Evolutionary conservation across 2,329 filamentous ascomycete species (phyloP), one percentile per base, ranked within the genome.

Genomic region (Coniochaeta hoffmannii): DNA sequence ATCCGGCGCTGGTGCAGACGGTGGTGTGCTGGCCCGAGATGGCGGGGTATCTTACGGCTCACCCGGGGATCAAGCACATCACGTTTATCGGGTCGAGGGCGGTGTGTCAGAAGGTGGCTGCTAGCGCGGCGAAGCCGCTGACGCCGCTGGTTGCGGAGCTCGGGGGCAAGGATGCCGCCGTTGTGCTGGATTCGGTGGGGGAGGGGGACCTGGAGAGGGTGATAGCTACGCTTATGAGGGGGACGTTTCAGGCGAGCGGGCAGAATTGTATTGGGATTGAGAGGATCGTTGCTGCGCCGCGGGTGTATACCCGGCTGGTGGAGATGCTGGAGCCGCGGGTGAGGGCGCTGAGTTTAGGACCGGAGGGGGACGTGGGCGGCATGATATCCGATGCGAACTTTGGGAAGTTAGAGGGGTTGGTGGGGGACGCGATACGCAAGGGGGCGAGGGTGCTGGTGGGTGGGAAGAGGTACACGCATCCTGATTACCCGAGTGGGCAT

Each of bases 221-320:
- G 52, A 81, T 83, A 36, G 89, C 91, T 59, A 88, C 95, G 60
- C 82, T 97, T 59, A 86, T 99, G 74, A 85, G 94, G 54, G 94
- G 93, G 53, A 90, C 90, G 10, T 99, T 97, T 73, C 94, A 99
- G 71, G 91, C 91, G 53, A 87, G 91, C 15, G 94, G 94, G 1
- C 94, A 99, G 71, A 99, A 99, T 74, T 99, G 94, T 72, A 93
- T 99, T 66, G 94, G 94, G 55, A 93, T 97, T 62, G 94, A 99
- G 74, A 88, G 94, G 55, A 86, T 97, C 66, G 86, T 97, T 62
- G 90, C 88, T 24, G 80, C 89, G 15, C 86, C 90, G 1, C 76
- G 74, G n/a, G 79, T 89, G 53, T 96, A 97, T 74, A 78, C 88
- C 59, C 76, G 77, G 55, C 81, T 99, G 22, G 74, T 96, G 53